These are phyloP conservation scores for Dactylellina sp. DNA, from an alignment of 2,329 filamentous ascomycete genomes.

Conservation along the genomic window DNA sequence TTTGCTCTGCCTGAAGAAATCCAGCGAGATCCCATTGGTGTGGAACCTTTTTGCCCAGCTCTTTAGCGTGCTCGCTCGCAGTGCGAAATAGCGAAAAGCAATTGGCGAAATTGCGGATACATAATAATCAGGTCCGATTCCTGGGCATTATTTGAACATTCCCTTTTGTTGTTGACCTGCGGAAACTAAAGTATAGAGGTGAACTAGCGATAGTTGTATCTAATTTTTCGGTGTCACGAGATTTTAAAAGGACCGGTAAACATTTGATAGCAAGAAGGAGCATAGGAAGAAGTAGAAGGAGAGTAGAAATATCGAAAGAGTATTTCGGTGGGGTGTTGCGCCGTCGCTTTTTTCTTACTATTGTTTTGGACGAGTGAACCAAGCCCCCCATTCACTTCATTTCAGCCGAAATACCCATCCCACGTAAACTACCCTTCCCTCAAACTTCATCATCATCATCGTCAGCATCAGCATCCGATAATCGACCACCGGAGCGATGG, in stretches of 20 bases:
- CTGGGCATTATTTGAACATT: not conserved
- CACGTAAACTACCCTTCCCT: constrained; percentile 20
- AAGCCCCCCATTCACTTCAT: constrained; percentile 10
- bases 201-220: not conserved
- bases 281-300: not conserved
- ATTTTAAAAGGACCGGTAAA: constrained; percentile 16
- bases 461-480: constrained; percentile 16
- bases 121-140: not conserved
- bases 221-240: constrained; percentile 24
- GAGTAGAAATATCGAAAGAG: not conserved
- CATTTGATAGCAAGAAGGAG: not conserved
- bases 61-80: constrained; percentile 25
- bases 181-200: not conserved
- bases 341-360: constrained; percentile 8
- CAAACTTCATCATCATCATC: constrained; percentile 18
- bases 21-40: constrained; percentile 23
- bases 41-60: constrained; percentile 30
- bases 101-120: constrained; percentile 4
- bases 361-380: not conserved
- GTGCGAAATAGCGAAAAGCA: constrained; percentile 30
- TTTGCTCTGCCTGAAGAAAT: constrained; percentile 18
- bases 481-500: constrained; percentile 67
- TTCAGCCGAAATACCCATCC: constrained; percentile 39
- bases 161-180: not conserved
- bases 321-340: constrained; percentile 17